phyloP scores from a whole-genome alignment of 345 rosid genomes.

The Psidium friedrichsthalianum region DNA sequence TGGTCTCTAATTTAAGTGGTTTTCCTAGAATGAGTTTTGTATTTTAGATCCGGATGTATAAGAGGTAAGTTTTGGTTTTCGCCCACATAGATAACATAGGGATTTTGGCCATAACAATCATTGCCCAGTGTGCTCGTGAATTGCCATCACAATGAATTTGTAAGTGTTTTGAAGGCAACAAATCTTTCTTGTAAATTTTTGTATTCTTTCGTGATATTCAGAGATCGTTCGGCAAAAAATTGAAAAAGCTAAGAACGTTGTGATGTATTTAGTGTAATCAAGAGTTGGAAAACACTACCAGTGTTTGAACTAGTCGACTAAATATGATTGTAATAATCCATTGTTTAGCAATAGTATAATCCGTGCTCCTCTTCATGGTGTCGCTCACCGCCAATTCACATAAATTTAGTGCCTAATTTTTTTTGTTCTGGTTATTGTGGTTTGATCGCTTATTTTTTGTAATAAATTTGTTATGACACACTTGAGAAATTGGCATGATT shows the following conservation, averaged over 20 bases:
- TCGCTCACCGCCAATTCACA: not conserved
- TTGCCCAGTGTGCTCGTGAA: not conserved
- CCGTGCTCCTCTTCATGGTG: not conserved
- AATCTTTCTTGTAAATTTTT: not conserved
- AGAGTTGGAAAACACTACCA: not conserved
- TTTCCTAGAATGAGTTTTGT: not conserved
- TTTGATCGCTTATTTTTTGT: not conserved
- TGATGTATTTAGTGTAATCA: not conserved
- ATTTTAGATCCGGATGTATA: not conserved
- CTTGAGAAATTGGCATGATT: not conserved
- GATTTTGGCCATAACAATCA: not conserved
- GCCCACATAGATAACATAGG: not conserved
- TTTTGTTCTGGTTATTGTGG: not conserved
- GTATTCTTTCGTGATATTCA: not conserved
- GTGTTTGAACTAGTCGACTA: not conserved
- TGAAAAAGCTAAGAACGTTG: not conserved
- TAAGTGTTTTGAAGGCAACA: not conserved
- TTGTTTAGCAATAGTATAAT: not conserved
- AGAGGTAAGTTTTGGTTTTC: not conserved
- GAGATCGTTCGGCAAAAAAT: not conserved
- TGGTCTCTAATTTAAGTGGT: not conserved
- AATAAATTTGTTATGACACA: not conserved
- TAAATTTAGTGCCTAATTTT: not conserved
- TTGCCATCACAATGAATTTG: not conserved
- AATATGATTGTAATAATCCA: not conserved